phyloP scores from a whole-genome alignment of 2,329 filamentous ascomycete genomes.

The Monosporascus sp. region DNA sequence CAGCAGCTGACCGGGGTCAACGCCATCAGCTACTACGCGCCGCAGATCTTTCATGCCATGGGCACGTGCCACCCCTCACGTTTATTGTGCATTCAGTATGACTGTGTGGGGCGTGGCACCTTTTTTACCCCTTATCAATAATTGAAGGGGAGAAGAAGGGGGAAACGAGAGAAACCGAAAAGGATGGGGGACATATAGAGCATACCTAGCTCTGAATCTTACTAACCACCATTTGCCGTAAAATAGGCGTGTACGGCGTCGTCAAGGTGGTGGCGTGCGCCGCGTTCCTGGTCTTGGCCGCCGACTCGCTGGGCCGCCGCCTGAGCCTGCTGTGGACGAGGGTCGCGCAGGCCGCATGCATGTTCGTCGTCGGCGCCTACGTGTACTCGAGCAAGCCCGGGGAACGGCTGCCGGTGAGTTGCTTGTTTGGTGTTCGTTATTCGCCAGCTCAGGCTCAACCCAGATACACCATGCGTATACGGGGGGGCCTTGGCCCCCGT shows the following conservation, averaged over 20 bases:
- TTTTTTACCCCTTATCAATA: neutral
- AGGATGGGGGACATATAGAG: too few species aligned
- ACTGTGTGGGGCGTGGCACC: too few species aligned
- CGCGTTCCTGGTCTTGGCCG: constrained; percentile 60
- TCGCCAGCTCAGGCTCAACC: neutral
- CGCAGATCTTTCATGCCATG: constrained; percentile 62
- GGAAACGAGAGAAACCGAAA: too few species aligned
- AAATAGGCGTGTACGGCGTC: constrained; percentile 37
- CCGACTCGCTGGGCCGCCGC: constrained; percentile 64
- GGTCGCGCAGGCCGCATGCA: constrained; percentile 54
- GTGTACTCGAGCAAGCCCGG: constrained; percentile 57
- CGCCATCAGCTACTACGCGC: constrained; percentile 60
- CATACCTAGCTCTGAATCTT: too few species aligned
- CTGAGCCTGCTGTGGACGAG: constrained; percentile 58
- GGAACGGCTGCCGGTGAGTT: constrained; percentile 37
- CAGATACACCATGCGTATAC: too few species aligned
- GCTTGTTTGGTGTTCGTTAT: neutral
- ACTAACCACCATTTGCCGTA: neutral
- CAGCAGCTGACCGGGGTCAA: constrained; percentile 47
- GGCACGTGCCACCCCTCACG: constrained; percentile 32
- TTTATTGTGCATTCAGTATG: too few species aligned
- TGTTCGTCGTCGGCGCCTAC: constrained; percentile 70
- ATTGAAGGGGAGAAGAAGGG: neutral
- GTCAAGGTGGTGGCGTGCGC: constrained; percentile 63
- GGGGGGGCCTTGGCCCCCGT: too few species aligned